Conservation (phyloP, 2,329 filamentous ascomycete genomes). For the Penicillium paneum region DNA sequence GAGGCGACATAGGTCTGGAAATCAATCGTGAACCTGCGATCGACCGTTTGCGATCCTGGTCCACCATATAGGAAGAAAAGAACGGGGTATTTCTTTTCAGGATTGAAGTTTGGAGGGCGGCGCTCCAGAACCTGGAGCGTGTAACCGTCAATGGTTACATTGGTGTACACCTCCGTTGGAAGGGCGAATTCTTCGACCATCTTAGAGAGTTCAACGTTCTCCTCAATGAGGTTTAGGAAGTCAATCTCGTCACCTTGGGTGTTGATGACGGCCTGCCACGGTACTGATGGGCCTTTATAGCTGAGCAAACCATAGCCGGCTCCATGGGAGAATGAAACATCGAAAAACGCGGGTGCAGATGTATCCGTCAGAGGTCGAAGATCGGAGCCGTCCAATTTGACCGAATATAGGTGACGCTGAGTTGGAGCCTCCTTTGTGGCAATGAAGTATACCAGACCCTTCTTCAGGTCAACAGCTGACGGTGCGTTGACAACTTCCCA, state of each 20-base stretch:
- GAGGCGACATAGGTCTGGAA: slow-evolving; percentile 89
- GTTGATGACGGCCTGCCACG: slow-evolving; percentile 85
- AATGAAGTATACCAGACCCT: slow-evolving; percentile 87
- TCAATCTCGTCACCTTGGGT: slow-evolving; percentile 66
- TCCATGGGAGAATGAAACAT: slow-evolving; percentile 76
- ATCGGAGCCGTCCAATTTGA: slow-evolving; percentile 74
- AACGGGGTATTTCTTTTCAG: slow-evolving; percentile 82
- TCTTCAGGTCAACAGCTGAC: slow-evolving; percentile 76
- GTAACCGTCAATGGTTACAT: slow-evolving; percentile 77
- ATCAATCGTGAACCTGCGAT: slow-evolving; percentile 75
- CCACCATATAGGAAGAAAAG: slow-evolving; percentile 94
- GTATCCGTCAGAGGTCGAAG: slow-evolving; percentile 72
- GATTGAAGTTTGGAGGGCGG: slow-evolving; percentile 82
- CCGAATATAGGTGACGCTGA: slow-evolving; percentile 87
- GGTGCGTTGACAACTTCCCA: slow-evolving; percentile 92
- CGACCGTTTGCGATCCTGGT: slow-evolving; percentile 85
- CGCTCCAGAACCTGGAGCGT: slow-evolving; percentile 74
- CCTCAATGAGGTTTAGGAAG: slow-evolving; percentile 71
- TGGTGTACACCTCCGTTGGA: slow-evolving; percentile 77
- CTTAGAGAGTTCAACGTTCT: slow-evolving; percentile 68
- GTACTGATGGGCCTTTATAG: slow-evolving; percentile 79
- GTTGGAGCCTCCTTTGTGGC: slow-evolving; percentile 83
- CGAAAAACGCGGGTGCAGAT: slow-evolving; percentile 71
- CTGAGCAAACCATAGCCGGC: slow-evolving; percentile 80
- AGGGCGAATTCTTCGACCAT: slow-evolving; percentile 74